Evolutionary conservation across 2,329 filamentous ascomycete species (phyloP).

Genomic region (Botryosphaeria dothidea): DNA sequence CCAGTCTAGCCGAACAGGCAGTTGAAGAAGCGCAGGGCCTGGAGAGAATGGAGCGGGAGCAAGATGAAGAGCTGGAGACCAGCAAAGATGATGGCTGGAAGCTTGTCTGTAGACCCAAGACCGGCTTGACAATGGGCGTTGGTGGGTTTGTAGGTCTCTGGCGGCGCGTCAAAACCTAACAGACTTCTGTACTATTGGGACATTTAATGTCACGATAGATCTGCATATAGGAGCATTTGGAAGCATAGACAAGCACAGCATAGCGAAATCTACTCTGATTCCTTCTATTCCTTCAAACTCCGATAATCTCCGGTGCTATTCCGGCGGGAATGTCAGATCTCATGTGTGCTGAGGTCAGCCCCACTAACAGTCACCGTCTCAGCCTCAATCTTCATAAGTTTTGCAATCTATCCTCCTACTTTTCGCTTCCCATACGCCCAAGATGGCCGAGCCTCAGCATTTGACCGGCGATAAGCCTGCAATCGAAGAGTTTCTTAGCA

Average conservation of each 20-base stretch:
- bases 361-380: conserved; percentile 4
- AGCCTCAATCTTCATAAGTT: conserved; percentile 6
- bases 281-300: not conserved
- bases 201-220: not conserved
- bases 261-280: not conserved
- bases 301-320: conserved; percentile 9
- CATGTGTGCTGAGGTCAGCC: conserved; percentile 7
- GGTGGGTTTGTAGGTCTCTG: conserved; percentile 40
- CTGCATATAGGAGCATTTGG: not conserved
- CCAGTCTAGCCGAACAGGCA: conserved; percentile 20
- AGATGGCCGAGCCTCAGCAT: conserved; percentile 51
- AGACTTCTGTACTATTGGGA: not conserved
- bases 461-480: conserved; percentile 77
- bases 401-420: not conserved
- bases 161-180: conserved; percentile 32
- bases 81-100: conserved; percentile 31
- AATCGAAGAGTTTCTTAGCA: conserved; percentile 81
- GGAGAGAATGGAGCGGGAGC: conserved; percentile 24
- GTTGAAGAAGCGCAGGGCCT: conserved; percentile 32
- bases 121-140: conserved; percentile 28
- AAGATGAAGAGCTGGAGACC: conserved; percentile 15
- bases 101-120: conserved; percentile 38
- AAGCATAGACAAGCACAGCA: not conserved
- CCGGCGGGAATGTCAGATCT: conserved; percentile 3
- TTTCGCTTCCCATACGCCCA: not conserved